Percentiles rank a stretch among this genome's conserved stretches.
Evolutionary conservation across 306 rosid species (phyloP).

Genomic region (Cucumis sativus): DNA sequence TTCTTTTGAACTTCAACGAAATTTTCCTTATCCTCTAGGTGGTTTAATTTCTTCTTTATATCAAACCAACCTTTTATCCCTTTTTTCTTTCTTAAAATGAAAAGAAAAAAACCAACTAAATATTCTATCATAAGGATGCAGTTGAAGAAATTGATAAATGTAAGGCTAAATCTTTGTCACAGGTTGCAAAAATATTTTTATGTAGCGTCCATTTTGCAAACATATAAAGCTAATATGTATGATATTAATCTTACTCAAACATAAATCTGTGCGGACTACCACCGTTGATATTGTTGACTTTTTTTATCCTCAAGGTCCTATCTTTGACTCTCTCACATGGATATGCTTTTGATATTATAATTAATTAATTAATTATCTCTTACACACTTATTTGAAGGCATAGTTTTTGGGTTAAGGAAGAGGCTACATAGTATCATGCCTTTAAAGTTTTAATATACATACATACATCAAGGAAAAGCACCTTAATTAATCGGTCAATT

Average conservation of each 20-base stretch:
- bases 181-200: not conserved
- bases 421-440: not conserved
- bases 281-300: slow-evolving; percentile 5
- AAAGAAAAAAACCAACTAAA: too few species aligned
- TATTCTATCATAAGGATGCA: not conserved
- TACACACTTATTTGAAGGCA: slow-evolving; percentile 3
- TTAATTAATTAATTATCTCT: not conserved
- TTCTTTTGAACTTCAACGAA: not conserved
- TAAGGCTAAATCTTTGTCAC: not conserved
- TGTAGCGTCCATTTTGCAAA: not conserved
- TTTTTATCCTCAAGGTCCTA: not conserved
- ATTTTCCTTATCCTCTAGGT: not conserved
- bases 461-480: not conserved
- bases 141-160: not conserved
- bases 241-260: not conserved
- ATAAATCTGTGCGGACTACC: not conserved
- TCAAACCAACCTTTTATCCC: too few species aligned
- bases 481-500: not conserved
- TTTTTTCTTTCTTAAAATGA: too few species aligned
- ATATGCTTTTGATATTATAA: not conserved
- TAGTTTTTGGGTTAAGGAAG: slow-evolving; percentile 7
- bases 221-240: not conserved
- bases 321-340: not conserved
- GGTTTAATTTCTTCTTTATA: not conserved
- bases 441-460: not conserved